Evolutionary conservation across 352 stramenopile genomes (phyloP).

Genomic region (Phytophthora boehmeriae): DNA sequence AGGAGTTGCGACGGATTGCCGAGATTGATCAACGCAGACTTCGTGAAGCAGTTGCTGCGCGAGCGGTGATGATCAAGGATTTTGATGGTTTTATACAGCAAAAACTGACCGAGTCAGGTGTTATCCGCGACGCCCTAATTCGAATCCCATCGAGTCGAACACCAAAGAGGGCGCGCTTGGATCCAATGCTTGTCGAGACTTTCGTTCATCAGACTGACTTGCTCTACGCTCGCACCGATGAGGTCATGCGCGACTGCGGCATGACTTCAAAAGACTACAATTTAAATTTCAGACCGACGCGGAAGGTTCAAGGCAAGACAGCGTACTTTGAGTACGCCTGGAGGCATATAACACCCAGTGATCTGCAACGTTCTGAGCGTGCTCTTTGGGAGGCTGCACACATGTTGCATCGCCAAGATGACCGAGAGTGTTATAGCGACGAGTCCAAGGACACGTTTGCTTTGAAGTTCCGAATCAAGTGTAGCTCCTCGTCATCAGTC

Average conservation of each 20-base stretch:
- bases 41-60: conserved; percentile 1
- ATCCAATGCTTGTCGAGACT: conserved; percentile 4
- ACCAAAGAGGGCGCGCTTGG: neutral
- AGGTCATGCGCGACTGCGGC: conserved; percentile 15
- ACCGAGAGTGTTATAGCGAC: neutral
- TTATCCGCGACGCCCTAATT: too few species aligned
- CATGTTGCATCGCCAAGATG: conserved; percentile 12
- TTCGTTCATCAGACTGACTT: conserved; percentile 11
- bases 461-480: conserved; percentile 8
- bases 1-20: conserved; percentile 4
- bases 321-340: conserved; percentile 12
- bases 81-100: conserved; percentile 8
- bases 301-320: conserved; percentile 1
- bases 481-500: neutral
- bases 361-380: conserved; percentile 2
- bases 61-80: conserved; percentile 9
- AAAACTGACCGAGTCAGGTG: conserved; percentile 2
- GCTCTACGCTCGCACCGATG: conserved; percentile 11
- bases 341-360: conserved; percentile 9
- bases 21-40: conserved; percentile 18
- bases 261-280: neutral
- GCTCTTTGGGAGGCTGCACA: conserved; percentile 17
- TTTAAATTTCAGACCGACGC: conserved; percentile 6
- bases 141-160: neutral
- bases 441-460: conserved; percentile 5